These are phyloP conservation scores for Didymella segeticola DNA, from an alignment of 2,329 filamentous ascomycete species.

Conservation along the genomic window DNA sequence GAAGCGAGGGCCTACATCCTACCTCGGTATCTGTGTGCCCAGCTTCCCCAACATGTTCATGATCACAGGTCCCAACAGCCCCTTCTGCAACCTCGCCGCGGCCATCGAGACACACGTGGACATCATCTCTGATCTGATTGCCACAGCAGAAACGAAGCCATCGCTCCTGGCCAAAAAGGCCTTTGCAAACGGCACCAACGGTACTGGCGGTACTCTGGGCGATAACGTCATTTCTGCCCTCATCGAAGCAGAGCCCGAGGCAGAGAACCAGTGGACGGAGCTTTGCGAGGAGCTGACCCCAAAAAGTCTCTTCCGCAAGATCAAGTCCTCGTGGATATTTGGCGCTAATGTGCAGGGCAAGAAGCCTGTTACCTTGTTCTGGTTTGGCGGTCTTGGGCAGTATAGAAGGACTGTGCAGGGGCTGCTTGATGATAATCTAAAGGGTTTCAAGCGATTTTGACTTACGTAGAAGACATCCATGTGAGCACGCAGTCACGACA, in stretches of 20 bases:
- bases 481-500: too few species aligned
- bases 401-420: too few species aligned
- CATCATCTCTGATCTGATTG: conserved; percentile 47
- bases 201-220: too few species aligned
- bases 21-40: conserved; percentile 43
- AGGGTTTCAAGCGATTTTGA: too few species aligned
- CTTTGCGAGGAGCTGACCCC: conserved; percentile 41
- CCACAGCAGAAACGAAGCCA: conserved; percentile 40
- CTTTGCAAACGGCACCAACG: too few species aligned
- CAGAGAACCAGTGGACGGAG: conserved; percentile 46
- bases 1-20: conserved; percentile 34
- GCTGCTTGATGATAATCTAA: too few species aligned
- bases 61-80: conserved; percentile 54
- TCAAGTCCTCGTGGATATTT: conserved; percentile 50
- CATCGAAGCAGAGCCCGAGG: conserved; percentile 42
- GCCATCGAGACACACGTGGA: conserved; percentile 49
- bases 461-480: too few species aligned
- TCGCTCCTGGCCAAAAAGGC: conserved; percentile 27
- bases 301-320: conserved; percentile 41
- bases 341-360: conserved; percentile 48
- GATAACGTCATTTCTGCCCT: too few species aligned
- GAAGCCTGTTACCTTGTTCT: too few species aligned
- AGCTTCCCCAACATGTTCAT: conserved; percentile 45
- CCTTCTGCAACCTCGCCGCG: conserved; percentile 51
- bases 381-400: too few species aligned